phyloP scores from a whole-genome alignment of 1,139 yeast species.

The Pichia sp. region DNA sequence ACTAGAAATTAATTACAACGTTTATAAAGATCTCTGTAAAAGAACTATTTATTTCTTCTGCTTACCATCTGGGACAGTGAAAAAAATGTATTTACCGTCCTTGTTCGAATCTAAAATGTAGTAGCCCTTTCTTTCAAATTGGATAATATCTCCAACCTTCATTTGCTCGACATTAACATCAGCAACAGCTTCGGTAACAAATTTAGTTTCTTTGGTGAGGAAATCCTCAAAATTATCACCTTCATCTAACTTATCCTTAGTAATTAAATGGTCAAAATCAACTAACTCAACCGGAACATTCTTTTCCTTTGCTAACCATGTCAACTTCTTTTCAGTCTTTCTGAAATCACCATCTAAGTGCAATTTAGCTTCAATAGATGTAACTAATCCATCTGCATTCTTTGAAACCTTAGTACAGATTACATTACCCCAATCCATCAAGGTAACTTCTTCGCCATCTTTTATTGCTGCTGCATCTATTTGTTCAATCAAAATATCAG shows the following conservation, averaged over 20 bases:
- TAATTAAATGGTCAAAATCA: constrained; percentile 92
- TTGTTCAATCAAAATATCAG: constrained; percentile 71
- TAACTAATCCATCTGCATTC: constrained; percentile 44
- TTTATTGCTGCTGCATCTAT: constrained; percentile 72
- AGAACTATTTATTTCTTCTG: constrained; percentile 36
- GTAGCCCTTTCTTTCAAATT: constrained; percentile 97
- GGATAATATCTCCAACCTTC: constrained; percentile 82
- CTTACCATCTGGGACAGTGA: constrained; percentile 96
- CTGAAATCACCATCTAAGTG: constrained; percentile 96
- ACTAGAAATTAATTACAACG: not conserved
- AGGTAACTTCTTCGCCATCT: constrained; percentile 80
- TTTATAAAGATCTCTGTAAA: not conserved
- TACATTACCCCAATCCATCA: constrained; percentile 99
- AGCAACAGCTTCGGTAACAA: constrained; percentile 71
- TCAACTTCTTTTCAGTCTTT: constrained; percentile 89
- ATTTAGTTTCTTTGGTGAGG: constrained; percentile 82
- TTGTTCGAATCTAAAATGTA: constrained; percentile 69
- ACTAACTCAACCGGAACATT: constrained; percentile 68
- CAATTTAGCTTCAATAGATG: constrained; percentile 66
- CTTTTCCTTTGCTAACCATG: constrained; percentile 88
- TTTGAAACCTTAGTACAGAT: constrained; percentile 66
- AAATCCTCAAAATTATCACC: constrained; percentile 91
- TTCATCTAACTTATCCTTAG: constrained; percentile 93
- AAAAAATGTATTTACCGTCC: constrained; percentile 65
- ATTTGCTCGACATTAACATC: constrained; percentile 71